These are phyloP conservation scores for Triticum urartu DNA, from an alignment of 176 grass and related monocot genomes.

Conservation along the genomic window DNA sequence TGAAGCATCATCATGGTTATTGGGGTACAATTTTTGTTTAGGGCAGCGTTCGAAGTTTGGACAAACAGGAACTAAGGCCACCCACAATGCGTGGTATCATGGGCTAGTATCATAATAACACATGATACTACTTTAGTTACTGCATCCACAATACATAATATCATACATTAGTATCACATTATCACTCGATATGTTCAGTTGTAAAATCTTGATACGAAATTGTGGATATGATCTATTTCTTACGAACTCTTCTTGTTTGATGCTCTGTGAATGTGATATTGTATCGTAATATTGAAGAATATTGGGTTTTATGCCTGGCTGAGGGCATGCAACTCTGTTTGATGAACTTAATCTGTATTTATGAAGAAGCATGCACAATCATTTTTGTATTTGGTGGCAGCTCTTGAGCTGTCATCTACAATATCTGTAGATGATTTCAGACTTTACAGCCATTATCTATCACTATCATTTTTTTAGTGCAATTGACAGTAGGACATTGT, in stretches of 20 bases:
- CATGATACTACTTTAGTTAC: not conserved
- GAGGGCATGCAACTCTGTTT: not conserved
- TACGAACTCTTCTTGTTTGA: not conserved
- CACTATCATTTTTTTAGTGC: no score
- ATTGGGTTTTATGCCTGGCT: not conserved
- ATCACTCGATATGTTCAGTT: not conserved
- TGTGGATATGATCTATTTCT: not conserved
- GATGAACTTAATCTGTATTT: not conserved
- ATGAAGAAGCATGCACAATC: not conserved
- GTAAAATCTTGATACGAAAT: not conserved
- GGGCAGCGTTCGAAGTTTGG: not conserved
- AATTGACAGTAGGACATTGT: not conserved
- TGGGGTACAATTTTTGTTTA: slow-evolving; percentile 27
- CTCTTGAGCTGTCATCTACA: not conserved
- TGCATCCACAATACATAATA: not conserved
- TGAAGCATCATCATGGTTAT: not conserved
- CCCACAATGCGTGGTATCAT: not conserved
- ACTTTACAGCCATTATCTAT: no score
- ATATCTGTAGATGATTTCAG: no score
- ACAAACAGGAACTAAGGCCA: not conserved
- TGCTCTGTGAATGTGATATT: not conserved
- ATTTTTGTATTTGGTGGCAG: not conserved
- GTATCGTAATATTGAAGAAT: not conserved
- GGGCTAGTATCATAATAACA: not conserved
- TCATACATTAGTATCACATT: not conserved